Conservation (phyloP, 345 rosid species). For the Lepidium aucheri region DNA sequence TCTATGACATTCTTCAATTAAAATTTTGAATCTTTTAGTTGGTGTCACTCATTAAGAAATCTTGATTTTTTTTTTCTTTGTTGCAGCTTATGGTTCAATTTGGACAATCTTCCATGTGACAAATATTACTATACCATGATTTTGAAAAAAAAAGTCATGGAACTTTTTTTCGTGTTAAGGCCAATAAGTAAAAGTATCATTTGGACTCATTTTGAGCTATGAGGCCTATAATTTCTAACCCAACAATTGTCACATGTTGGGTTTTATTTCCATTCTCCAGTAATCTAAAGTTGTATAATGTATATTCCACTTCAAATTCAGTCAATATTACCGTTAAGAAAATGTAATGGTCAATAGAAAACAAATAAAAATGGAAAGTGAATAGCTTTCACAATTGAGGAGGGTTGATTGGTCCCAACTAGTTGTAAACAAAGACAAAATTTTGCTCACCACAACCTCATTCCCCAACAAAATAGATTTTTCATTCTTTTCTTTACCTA, state of each 20-base stretch:
- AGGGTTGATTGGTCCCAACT: conserved; percentile 16
- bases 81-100: too few relatives aligned
- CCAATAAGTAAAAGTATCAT: not conserved
- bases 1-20: too few relatives aligned
- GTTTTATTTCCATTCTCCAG: too few relatives aligned
- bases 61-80: too few relatives aligned
- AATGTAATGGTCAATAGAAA: not conserved
- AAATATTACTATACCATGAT: too few relatives aligned
- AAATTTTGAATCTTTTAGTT: too few relatives aligned
- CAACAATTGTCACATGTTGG: too few relatives aligned
- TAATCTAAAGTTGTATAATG: too few relatives aligned
- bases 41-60: too few relatives aligned
- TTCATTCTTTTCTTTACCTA: not conserved
- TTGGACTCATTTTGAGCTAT: not conserved
- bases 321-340: not conserved
- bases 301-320: not conserved
- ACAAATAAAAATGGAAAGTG: not conserved
- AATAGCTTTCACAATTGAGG: conserved; percentile 7
- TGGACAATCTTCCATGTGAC: too few relatives aligned
- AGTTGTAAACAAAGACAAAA: conserved; percentile 20
- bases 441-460: conserved; percentile 19
- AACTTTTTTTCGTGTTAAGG: too few relatives aligned
- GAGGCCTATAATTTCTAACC: not conserved
- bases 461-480: conserved; percentile 7
- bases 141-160: too few relatives aligned